phyloP scores from a whole-genome alignment of 179 eudicot species.

The Spergularia azorica region DNA sequence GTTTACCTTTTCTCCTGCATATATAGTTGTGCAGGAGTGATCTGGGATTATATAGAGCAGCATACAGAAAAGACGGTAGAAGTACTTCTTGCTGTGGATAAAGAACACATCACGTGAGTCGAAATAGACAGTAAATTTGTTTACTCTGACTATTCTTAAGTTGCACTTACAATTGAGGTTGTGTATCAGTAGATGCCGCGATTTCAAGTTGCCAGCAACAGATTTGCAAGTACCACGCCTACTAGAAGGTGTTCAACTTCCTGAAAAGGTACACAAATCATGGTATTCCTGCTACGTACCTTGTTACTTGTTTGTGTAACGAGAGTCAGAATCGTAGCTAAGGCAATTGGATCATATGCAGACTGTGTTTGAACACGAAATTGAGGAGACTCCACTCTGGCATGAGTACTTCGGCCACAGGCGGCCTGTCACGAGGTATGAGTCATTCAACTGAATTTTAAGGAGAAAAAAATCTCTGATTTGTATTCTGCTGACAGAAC shows the following conservation, averaged over 20 bases:
- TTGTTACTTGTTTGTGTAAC: no score
- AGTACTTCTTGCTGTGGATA: not conserved
- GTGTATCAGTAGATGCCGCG: constrained; percentile 11
- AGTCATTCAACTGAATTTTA: not conserved
- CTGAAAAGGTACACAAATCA: constrained; percentile 17
- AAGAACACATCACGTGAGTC: constrained; percentile 13
- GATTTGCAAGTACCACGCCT: constrained; percentile 20
- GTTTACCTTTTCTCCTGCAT: not conserved
- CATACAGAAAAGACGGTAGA: not conserved
- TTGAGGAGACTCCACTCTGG: constrained; percentile 13
- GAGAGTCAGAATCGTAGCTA: not conserved
- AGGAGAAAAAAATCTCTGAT: not conserved
- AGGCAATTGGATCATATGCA: not conserved
- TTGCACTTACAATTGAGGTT: not conserved
- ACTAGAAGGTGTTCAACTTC: constrained; percentile 22
- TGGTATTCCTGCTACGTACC: no score
- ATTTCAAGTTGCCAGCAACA: constrained; percentile 15
- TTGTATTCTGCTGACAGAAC: no score
- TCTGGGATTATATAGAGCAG: not conserved
- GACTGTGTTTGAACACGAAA: constrained; percentile 24
- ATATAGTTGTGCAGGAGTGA: not conserved
- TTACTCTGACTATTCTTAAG: not conserved
- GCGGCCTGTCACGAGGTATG: constrained; percentile 19
- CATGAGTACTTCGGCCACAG: constrained; percentile 25
- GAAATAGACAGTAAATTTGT: not conserved